These are phyloP conservation scores for Fusarium sp. DNA, from an alignment of 2,329 filamentous ascomycete genomes.

Conservation along the genomic window DNA sequence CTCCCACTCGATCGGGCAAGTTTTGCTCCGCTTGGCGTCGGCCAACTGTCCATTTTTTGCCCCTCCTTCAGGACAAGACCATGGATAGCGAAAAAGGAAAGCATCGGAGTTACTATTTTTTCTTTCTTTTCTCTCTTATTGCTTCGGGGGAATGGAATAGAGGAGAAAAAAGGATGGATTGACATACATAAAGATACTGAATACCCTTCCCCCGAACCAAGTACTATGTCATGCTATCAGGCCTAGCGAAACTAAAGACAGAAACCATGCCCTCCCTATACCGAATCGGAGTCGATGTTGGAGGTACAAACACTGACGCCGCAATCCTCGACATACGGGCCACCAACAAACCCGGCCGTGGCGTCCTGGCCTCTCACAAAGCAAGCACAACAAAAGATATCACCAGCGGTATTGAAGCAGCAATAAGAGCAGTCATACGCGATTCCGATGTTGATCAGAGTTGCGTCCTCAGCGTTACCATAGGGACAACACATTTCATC, in stretches of 20 bases:
- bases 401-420: slow-evolving; percentile 59
- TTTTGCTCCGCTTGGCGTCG: slow-evolving; percentile 24
- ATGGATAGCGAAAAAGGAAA: slow-evolving; percentile 4
- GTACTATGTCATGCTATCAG: slow-evolving; percentile 13
- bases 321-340: slow-evolving; percentile 58
- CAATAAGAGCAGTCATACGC: slow-evolving; percentile 57
- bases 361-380: slow-evolving; percentile 60
- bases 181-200: not conserved
- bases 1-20: slow-evolving; percentile 8
- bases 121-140: not conserved
- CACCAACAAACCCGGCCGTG: slow-evolving; percentile 49
- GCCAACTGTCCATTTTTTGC: slow-evolving; percentile 11
- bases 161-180: not conserved
- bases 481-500: slow-evolving; percentile 63
- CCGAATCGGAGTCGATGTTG: slow-evolving; percentile 58
- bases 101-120: slow-evolving; percentile 3
- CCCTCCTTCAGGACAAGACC: not conserved
- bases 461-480: slow-evolving; percentile 59
- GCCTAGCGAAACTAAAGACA: not conserved
- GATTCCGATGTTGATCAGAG: slow-evolving; percentile 52
- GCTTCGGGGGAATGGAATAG: not conserved
- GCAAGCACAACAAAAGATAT: slow-evolving; percentile 62
- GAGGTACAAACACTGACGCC: slow-evolving; percentile 57
- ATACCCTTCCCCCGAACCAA: not conserved
- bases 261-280: slow-evolving; percentile 52